Evolutionary conservation across 1,139 yeast species (phyloP).

Genomic region (Lodderomyces parapsilosis): DNA sequence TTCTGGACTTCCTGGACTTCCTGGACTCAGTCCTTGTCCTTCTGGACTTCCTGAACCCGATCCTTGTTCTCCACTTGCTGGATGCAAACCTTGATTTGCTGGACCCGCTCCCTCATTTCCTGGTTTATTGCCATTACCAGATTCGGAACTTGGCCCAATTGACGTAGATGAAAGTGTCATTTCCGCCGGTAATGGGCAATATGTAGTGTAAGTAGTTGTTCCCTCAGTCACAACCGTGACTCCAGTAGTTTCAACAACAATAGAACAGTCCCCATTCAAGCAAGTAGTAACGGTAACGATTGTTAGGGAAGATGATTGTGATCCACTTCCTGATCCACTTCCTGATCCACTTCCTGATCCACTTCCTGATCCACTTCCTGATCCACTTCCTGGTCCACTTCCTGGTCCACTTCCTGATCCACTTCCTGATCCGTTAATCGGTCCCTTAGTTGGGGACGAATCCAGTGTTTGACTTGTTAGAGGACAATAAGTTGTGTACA

Average conservation of each 20-base stretch:
- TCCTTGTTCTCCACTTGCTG: too few relatives aligned
- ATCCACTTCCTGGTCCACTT: background rate
- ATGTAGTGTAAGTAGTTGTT: conserved; percentile 14
- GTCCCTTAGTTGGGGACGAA: background rate
- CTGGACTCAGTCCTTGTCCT: background rate
- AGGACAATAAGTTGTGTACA: conserved; percentile 16
- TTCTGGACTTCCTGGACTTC: too few relatives aligned
- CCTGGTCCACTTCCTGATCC: conserved; percentile 4
- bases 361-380: too few relatives aligned
- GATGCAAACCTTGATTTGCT: too few relatives aligned
- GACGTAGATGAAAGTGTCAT: conserved; percentile 8
- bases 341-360: too few relatives aligned
- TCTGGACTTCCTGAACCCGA: background rate
- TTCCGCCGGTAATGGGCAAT: conserved; percentile 15
- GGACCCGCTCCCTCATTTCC: too few relatives aligned
- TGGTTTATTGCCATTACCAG: too few relatives aligned
- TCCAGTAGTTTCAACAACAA: conserved; percentile 35
- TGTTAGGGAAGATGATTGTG: conserved; percentile 23
- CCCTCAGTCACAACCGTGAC: conserved; percentile 32
- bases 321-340: too few relatives aligned
- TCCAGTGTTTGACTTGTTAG: conserved; percentile 6
- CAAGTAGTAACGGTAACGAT: conserved; percentile 53
- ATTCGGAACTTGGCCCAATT: too few relatives aligned
- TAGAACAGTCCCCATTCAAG: conserved; percentile 29
- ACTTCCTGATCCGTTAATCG: background rate